These are phyloP conservation scores for Lyophyllum shimeji DNA, from an alignment of 768 basidiomycete genomes.

Conservation along the genomic window DNA sequence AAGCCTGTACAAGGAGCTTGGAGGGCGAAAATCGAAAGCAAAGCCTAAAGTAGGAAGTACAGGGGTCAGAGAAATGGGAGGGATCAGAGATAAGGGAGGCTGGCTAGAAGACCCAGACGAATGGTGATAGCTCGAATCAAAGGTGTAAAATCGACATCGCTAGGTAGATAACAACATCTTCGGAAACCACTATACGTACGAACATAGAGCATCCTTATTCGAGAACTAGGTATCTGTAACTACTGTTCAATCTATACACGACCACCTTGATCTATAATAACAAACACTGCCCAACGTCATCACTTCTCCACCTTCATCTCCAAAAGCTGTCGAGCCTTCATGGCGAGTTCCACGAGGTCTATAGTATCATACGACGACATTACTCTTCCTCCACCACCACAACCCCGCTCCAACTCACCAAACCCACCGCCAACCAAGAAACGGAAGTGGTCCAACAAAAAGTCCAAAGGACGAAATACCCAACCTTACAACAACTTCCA, in stretches of 20 bases:
- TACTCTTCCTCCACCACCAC: conserved; percentile 35
- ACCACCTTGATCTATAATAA: too few species aligned
- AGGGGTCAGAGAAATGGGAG: conserved; percentile 73
- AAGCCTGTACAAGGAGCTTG: conserved; percentile 88
- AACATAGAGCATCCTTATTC: not conserved
- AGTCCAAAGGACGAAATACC: conserved; percentile 27
- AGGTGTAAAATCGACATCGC: too few species aligned
- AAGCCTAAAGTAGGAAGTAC: conserved; percentile 75
- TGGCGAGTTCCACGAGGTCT: conserved; percentile 28
- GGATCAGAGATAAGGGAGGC: conserved; percentile 78
- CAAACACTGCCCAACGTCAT: not conserved
- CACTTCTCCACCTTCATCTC: not conserved
- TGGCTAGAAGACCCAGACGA: conserved; percentile 47
- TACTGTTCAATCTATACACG: too few species aligned
- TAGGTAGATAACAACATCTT: not conserved
- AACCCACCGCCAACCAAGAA: conserved; percentile 51
- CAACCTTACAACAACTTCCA: conserved; percentile 35
- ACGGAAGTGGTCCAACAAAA: conserved; percentile 47
- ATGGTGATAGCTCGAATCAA: conserved; percentile 9
- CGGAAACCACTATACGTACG: not conserved
- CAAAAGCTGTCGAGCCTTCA: not conserved
- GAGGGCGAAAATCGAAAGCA: conserved; percentile 74
- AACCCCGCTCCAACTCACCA: conserved; percentile 11
- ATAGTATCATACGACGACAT: conserved; percentile 69
- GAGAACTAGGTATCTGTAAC: not conserved